Conservation (phyloP, 345 rosid species). For the Populus euphratica region DNA sequence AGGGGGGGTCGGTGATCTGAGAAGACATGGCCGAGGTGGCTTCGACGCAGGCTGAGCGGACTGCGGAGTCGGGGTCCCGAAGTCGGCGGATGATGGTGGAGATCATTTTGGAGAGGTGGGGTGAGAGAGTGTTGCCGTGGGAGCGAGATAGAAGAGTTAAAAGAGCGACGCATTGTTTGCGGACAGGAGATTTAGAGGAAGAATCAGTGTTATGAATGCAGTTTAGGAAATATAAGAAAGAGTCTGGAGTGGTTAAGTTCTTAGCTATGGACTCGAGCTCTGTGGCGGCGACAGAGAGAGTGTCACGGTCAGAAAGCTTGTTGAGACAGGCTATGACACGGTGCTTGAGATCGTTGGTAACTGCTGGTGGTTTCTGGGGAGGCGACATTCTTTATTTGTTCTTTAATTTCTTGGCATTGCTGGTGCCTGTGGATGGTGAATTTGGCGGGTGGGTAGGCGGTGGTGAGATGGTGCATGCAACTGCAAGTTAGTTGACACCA, state of each 20-base stretch:
- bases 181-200: constrained; percentile 63
- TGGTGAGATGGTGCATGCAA: neutral
- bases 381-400: neutral
- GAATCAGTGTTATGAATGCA: constrained; percentile 79
- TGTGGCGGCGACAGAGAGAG: constrained; percentile 61
- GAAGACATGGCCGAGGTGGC: constrained; percentile 69
- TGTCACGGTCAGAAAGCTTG: constrained; percentile 94
- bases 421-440: constrained; percentile 3
- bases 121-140: constrained; percentile 68
- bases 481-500: neutral
- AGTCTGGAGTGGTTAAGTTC: constrained; percentile 40
- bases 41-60: constrained; percentile 73
- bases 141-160: constrained; percentile 69
- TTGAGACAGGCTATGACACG: constrained; percentile 83
- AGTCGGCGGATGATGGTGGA: constrained; percentile 73
- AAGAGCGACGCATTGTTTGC: constrained; percentile 73
- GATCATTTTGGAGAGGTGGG: constrained; percentile 74
- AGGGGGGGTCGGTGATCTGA: constrained; percentile 48
- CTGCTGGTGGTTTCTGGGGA: neutral
- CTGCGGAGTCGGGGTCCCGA: constrained; percentile 79
- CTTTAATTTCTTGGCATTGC: neutral
- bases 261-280: constrained; percentile 88
- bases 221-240: constrained; percentile 63
- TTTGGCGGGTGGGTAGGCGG: neutral
- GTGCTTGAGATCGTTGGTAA: constrained; percentile 48